Evolutionary conservation across 2,329 filamentous ascomycete genomes (phyloP).

Genomic region (Colletotrichum sojae): DNA sequence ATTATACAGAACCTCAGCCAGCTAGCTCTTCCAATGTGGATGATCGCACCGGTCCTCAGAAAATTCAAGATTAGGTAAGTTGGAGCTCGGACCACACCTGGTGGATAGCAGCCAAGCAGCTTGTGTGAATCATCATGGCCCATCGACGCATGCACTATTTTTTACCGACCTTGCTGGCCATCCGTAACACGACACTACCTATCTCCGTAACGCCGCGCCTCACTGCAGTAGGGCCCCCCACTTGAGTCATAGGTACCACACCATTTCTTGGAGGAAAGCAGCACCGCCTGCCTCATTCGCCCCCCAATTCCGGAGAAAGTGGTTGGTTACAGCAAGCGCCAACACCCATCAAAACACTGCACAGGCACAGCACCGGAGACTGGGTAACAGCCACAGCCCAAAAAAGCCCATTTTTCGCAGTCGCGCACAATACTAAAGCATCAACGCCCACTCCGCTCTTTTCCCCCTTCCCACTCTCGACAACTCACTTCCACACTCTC

Average conservation of each 20-base stretch:
- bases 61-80: conserved; percentile 26
- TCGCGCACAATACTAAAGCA: conserved; percentile 40
- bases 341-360: conserved; percentile 24
- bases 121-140: conserved; percentile 1
- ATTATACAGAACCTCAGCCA: not conserved
- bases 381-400: conserved; percentile 4
- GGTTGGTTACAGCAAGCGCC: conserved; percentile 19
- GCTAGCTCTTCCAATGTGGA: conserved; percentile 6
- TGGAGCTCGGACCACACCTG: not conserved
- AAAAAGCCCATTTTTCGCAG: conserved; percentile 21
- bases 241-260: conserved; percentile 35
- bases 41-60: not conserved
- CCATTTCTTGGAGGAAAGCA: conserved; percentile 15
- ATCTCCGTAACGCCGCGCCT: conserved; percentile 4
- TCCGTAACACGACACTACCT: not conserved
- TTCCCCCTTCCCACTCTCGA: conserved; percentile 17
- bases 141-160: conserved; percentile 7
- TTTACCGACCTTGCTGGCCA: too few species aligned
- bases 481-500: conserved; percentile 27
- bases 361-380: not conserved
- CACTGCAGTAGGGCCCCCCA: conserved; percentile 17
- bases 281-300: conserved; percentile 29
- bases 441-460: conserved; percentile 19
- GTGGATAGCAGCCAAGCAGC: not conserved
- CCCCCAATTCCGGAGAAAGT: conserved; percentile 17